Conservation (phyloP, 305 asterid species). For the Fraxinus xanthoxyloides region DNA sequence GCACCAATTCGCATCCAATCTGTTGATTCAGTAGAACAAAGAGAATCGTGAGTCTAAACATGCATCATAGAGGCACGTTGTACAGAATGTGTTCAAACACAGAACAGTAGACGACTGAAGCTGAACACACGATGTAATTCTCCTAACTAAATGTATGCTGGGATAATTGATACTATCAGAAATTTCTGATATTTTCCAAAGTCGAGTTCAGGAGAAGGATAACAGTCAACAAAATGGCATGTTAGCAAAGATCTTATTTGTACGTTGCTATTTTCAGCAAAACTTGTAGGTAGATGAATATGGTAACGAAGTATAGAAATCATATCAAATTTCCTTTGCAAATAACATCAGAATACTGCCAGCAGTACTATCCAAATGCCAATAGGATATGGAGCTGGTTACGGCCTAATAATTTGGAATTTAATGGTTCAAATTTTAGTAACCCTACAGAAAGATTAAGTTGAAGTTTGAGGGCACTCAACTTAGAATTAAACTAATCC, state of each 20-base stretch:
- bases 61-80: not conserved
- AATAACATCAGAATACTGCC: not conserved
- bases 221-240: not conserved
- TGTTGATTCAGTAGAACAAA: slow-evolving; percentile 27
- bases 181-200: not conserved
- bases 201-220: not conserved
- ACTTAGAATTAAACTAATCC: slow-evolving; percentile 2
- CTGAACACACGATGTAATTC: slow-evolving; percentile 4
- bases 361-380: not conserved
- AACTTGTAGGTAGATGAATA: not conserved
- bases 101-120: slow-evolving; percentile 12
- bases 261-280: not conserved
- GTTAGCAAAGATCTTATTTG: not conserved
- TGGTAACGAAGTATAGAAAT: not conserved
- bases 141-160: not conserved
- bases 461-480: slow-evolving; percentile 5
- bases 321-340: not conserved
- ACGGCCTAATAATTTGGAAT: not conserved
- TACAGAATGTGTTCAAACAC: slow-evolving; percentile 8
- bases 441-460: not conserved
- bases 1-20: slow-evolving; percentile 97
- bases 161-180: not conserved
- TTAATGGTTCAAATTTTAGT: not conserved
- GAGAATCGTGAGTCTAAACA: slow-evolving; percentile 15
- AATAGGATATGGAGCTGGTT: not conserved